Evolutionary conservation across 1,284 basidiomycete species (phyloP).

Genomic region (Boletus smithii): DNA sequence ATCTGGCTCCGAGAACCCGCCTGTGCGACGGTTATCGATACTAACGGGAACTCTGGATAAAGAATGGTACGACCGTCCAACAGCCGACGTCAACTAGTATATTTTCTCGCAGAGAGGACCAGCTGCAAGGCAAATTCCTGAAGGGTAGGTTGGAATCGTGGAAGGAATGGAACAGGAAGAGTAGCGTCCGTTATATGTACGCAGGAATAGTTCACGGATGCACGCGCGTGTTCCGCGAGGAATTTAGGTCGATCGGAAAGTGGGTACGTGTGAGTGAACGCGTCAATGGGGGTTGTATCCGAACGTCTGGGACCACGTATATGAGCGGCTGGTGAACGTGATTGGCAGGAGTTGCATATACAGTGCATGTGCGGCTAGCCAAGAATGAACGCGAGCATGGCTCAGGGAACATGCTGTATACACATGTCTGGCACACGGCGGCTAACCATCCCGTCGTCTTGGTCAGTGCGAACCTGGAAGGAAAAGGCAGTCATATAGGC

Average conservation of each 20-base stretch:
- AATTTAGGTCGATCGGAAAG: conserved; percentile 7
- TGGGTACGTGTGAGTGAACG: conserved; percentile 13
- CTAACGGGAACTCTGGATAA: neutral
- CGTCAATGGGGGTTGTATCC: conserved; percentile 8
- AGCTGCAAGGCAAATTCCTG: neutral
- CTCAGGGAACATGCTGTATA: conserved; percentile 16
- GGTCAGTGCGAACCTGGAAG: neutral
- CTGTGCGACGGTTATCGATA: conserved; percentile 3
- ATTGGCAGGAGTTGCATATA: conserved; percentile 17
- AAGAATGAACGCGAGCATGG: conserved; percentile 11
- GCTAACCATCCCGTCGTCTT: neutral
- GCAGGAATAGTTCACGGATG: conserved; percentile 10
- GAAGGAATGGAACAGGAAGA: conserved; percentile 11
- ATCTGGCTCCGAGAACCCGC: conserved; percentile 2
- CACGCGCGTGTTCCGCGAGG: conserved; percentile 17
- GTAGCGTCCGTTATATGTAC: conserved; percentile 28
- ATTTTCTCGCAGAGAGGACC: conserved; percentile 2
- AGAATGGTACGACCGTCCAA: neutral
- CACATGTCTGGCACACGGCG: conserved; percentile 4
- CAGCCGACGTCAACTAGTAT: conserved; percentile 2
- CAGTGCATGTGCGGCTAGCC: conserved; percentile 14
- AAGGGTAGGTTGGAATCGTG: conserved; percentile 8
- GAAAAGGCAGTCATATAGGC: neutral
- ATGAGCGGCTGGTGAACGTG: conserved; percentile 18
- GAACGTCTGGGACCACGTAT: conserved; percentile 3